phyloP scores from a whole-genome alignment of 169 alveolate species.

The Amoebophrya sp. region DNA sequence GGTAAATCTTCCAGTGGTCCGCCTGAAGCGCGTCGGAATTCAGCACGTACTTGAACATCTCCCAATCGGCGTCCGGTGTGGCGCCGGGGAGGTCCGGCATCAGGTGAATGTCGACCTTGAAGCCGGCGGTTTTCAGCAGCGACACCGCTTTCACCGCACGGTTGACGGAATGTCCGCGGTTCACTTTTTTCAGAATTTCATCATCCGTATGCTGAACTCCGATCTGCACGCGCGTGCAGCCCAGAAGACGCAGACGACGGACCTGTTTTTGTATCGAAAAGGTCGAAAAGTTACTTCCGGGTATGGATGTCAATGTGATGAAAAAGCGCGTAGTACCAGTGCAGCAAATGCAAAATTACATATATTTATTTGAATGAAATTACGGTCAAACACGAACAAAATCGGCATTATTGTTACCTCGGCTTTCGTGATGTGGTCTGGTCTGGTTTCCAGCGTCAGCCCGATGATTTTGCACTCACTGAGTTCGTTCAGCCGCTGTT shows the following conservation, averaged over 20 bases:
- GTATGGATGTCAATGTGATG: too few species aligned
- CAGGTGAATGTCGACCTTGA: conserved; percentile 86
- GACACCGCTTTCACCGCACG: conserved; percentile 72
- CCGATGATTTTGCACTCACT: conserved; percentile 63
- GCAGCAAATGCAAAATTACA: too few species aligned
- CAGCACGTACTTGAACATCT: conserved; percentile 74
- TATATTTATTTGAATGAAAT: too few species aligned
- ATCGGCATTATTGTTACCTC: conserved; percentile 70
- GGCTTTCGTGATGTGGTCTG: conserved; percentile 76
- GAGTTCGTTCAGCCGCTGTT: conserved; percentile 56
- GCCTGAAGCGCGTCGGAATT: conserved; percentile 77
- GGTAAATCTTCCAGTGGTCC: conserved; percentile 91
- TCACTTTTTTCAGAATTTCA: conserved; percentile 64
- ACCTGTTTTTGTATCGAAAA: too few species aligned
- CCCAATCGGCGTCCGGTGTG: conserved; percentile 67
- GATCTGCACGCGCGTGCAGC: conserved; percentile 86
- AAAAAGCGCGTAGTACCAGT: too few species aligned
- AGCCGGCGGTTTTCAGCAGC: conserved; percentile 79
- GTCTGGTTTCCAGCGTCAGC: conserved; percentile 77
- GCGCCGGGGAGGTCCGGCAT: conserved; percentile 88
- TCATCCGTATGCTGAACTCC: conserved; percentile 89
- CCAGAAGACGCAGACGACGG: conserved; percentile 64
- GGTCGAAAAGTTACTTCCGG: too few species aligned
- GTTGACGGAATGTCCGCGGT: conserved; percentile 60
- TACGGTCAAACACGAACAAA: too few species aligned